These are phyloP conservation scores for Plicaturopsis crispa DNA, from an alignment of 768 basidiomycete genomes.

Conservation along the genomic window DNA sequence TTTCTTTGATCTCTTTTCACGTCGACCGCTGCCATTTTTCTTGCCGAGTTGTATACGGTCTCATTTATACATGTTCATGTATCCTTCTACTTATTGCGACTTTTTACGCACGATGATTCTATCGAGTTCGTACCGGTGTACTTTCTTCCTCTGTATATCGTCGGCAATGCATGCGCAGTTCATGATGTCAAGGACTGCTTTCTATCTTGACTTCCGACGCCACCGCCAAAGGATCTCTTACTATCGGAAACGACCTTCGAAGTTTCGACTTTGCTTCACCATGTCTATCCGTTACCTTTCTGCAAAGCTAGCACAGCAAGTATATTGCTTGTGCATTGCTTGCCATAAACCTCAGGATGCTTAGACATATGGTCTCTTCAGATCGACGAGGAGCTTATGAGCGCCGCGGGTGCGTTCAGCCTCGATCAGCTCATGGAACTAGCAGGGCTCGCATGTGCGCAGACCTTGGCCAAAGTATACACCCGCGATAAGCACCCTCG, in stretches of 20 bases:
- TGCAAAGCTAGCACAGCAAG: constrained; percentile 73
- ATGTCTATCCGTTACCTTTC: constrained; percentile 63
- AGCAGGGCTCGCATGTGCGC: constrained; percentile 90
- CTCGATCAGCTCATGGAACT: constrained; percentile 98
- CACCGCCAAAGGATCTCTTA: no score
- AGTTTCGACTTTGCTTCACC: constrained; percentile 5
- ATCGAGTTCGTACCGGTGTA: not conserved
- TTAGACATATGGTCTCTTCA: constrained; percentile 19
- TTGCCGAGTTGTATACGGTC: constrained; percentile 15
- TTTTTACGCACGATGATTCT: not conserved
- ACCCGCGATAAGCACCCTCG: constrained; percentile 56
- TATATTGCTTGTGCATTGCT: constrained; percentile 15
- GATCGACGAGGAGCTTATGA: constrained; percentile 97
- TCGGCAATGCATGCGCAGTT: no score
- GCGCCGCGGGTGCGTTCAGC: constrained; percentile 80
- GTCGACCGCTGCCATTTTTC: not conserved
- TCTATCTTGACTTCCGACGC: not conserved
- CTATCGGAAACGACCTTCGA: constrained; percentile 1
- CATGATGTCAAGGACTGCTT: not conserved
- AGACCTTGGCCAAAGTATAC: constrained; percentile 77
- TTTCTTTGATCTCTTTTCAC: not conserved
- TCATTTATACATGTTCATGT: not conserved
- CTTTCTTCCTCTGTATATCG: no score
- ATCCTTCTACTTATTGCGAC: not conserved
- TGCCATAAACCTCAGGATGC: not conserved